Conservation (phyloP, 1,284 basidiomycete species). For the Trichosporon faecale region DNA sequence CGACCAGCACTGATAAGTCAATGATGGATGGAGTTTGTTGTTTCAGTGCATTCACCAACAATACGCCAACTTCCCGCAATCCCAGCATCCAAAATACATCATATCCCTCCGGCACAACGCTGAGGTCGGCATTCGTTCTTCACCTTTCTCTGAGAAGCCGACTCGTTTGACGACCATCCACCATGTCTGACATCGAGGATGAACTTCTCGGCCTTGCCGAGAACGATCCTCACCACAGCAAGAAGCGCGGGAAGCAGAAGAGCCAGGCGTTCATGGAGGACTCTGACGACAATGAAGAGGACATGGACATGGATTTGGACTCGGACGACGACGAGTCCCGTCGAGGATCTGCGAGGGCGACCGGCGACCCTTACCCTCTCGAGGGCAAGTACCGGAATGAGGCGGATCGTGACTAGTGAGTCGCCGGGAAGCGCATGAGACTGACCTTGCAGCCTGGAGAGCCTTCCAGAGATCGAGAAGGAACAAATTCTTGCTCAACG, state of each 20-base stretch:
- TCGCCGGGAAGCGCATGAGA: not conserved
- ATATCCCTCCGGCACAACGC: too few species aligned
- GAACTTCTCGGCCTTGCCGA: constrained; percentile 52
- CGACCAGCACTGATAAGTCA: too few species aligned
- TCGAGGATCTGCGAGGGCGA: constrained; percentile 11
- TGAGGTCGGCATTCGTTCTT: too few species aligned
- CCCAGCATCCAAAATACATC: too few species aligned
- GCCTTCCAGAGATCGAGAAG: constrained; percentile 79
- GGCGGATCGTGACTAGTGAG: constrained; percentile 73
- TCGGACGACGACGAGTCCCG: constrained; percentile 34
- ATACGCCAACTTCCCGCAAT: too few species aligned
- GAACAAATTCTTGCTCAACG: constrained; percentile 78
- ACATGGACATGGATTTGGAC: constrained; percentile 47
- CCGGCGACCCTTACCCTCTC: constrained; percentile 73
- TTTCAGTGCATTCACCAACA: too few species aligned
- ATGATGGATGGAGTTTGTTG: too few species aligned
- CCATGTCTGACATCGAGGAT: constrained; percentile 51
- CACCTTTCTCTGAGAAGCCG: too few species aligned
- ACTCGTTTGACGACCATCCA: not conserved
- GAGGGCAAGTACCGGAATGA: constrained; percentile 87
- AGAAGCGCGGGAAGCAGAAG: constrained; percentile 43
- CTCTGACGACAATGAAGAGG: constrained; percentile 31
- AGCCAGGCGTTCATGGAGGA: constrained; percentile 32
- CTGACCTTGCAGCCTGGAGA: constrained; percentile 61
- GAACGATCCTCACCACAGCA: constrained; percentile 43